These are phyloP conservation scores for Ceratocystis alfenasii DNA, from an alignment of 2,329 filamentous ascomycete species.

Conservation along the genomic window DNA sequence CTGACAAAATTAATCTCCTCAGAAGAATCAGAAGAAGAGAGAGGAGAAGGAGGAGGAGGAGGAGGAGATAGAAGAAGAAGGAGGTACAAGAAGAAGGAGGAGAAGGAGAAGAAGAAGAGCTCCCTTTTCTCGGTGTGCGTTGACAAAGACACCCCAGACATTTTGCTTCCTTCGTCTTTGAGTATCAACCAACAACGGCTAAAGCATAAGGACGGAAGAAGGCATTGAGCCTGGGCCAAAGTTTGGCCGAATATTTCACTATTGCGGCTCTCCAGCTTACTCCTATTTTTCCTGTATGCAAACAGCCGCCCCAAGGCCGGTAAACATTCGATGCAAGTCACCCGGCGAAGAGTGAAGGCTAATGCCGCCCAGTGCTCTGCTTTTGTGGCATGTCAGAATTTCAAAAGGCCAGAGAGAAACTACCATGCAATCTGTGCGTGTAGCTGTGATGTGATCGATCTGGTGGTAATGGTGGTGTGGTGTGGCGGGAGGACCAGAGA, in stretches of 20 bases:
- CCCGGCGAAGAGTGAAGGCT: not conserved
- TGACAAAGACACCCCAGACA: no score
- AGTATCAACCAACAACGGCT: no score
- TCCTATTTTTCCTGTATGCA: no score
- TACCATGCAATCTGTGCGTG: not conserved
- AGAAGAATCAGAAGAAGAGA: not conserved
- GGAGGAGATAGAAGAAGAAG: not conserved
- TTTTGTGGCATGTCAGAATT: constrained; percentile 10
- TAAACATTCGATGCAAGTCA: not conserved
- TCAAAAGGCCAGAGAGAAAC: not conserved
- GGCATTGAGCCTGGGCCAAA: no score
- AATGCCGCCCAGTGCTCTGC: not conserved
- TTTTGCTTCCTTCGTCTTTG: no score
- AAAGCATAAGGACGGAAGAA: no score
- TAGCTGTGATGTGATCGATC: not conserved
- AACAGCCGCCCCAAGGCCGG: not conserved
- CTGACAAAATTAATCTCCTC: constrained; percentile 11
- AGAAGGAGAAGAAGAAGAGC: no score
- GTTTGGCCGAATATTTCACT: no score
- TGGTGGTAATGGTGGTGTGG: not conserved
- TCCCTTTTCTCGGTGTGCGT: no score
- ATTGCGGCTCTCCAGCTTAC: no score
- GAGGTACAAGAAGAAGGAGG: no score
- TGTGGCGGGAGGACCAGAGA: not conserved
- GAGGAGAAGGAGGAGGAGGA: not conserved